A percentile compares a stretch with the other conserved stretches of the same genome.
Conservation (phyloP, 139 green algal genomes). For the Chlamydomonas applanata region DNA sequence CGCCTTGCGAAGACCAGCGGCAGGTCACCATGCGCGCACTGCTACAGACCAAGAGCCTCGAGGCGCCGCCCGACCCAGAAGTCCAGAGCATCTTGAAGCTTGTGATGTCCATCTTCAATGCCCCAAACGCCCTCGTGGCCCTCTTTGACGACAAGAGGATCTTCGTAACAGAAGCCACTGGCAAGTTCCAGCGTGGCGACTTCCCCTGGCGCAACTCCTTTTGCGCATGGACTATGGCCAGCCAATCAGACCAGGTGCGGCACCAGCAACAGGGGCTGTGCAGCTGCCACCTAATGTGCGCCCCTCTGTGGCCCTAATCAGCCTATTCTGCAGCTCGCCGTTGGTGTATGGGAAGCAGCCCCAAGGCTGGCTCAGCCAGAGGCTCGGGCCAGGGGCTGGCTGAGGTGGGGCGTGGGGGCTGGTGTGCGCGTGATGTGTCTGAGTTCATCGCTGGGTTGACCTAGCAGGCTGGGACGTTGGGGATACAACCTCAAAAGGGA, state of each 20-base stretch:
- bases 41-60: not conserved
- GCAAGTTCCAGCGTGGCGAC: slow-evolving; percentile 23
- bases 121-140: slow-evolving; percentile 12
- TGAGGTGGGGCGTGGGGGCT: no score
- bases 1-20: slow-evolving; percentile 22
- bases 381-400: no score
- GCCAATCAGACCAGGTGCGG: slow-evolving; percentile 24
- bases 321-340: no score
- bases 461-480: no score
- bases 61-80: slow-evolving; percentile 25
- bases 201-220: slow-evolving; percentile 42
- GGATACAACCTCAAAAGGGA: no score
- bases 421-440: no score
- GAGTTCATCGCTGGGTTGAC: no score
- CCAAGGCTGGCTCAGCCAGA: no score
- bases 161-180: slow-evolving; percentile 19
- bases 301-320: no score
- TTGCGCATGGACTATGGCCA: slow-evolving; percentile 70
- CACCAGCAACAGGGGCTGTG: no score
- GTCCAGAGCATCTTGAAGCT: slow-evolving; percentile 26
- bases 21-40: slow-evolving; percentile 16
- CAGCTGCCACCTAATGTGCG: no score
- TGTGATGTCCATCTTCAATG: slow-evolving; percentile 25
- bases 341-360: no score
- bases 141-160: slow-evolving; percentile 31